These are phyloP conservation scores for Nothophaeocryptopus gaeumannii DNA, from an alignment of 2,329 filamentous ascomycete species.

Conservation along the genomic window DNA sequence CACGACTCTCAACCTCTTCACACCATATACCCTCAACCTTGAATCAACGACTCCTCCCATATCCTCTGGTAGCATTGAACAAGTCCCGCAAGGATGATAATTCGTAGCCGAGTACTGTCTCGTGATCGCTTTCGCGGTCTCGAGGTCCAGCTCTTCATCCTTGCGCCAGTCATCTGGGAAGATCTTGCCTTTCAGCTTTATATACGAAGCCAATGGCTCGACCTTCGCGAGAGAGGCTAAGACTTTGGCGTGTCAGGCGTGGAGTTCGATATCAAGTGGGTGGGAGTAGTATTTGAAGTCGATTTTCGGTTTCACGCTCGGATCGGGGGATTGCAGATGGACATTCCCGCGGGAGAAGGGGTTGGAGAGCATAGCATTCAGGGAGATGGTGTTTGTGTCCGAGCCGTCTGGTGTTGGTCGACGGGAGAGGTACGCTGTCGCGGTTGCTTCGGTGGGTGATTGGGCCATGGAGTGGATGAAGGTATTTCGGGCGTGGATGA, in stretches of 20 bases:
- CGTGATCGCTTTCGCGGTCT: conserved; percentile 22
- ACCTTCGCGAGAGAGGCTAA: conserved; percentile 42
- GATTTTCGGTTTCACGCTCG: conserved; percentile 23
- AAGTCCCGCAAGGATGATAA: conserved; percentile 45
- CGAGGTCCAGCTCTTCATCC: conserved; percentile 8
- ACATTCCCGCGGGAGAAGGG: conserved; percentile 29
- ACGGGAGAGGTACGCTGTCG: conserved; percentile 18
- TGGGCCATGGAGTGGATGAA: conserved; percentile 17
- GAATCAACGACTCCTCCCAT: conserved; percentile 24
- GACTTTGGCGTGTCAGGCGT: conserved; percentile 31
- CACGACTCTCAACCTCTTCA: conserved; percentile 20
- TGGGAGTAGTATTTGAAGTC: conserved; percentile 32
- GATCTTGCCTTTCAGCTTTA: conserved; percentile 20
- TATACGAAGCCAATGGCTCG: conserved; percentile 36
- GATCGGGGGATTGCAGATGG: conserved; percentile 26
- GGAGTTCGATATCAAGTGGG: conserved; percentile 31
- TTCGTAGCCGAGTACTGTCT: conserved; percentile 19
- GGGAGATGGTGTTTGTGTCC: conserved; percentile 23
- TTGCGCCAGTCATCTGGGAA: conserved; percentile 6
- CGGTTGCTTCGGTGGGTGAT: conserved; percentile 24
- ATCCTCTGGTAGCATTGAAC: conserved; percentile 21
- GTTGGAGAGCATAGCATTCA: conserved; percentile 25
- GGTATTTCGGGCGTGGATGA: conserved; percentile 11
- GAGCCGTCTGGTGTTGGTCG: conserved; percentile 9
- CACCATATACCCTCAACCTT: conserved; percentile 21